These are phyloP conservation scores for Haplosporangium gracile DNA, from an alignment of 192 early-diverging fungal species.

Conservation along the genomic window DNA sequence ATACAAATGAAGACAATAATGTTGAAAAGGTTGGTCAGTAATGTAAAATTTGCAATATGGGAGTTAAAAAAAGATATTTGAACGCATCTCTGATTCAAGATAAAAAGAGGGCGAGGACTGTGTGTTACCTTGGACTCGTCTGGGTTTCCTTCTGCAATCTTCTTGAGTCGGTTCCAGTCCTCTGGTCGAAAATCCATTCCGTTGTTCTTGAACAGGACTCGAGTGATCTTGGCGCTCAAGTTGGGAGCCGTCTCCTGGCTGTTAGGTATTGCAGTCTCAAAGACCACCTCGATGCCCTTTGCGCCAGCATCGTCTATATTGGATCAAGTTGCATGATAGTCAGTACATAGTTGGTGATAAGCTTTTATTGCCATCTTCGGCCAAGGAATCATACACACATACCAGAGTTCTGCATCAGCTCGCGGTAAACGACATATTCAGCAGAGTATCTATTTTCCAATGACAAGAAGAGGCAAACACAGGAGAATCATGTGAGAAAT, in stretches of 20 bases:
- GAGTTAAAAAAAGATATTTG: too few relatives aligned
- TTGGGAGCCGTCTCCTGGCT: conserved; percentile 50
- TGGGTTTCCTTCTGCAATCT: conserved; percentile 95
- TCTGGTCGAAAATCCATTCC: conserved; percentile 83
- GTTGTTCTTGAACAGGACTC: conserved; percentile 84
- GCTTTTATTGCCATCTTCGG: not conserved
- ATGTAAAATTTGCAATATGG: not conserved
- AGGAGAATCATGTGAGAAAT: not conserved
- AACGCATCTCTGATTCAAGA: not conserved
- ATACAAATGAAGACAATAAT: not conserved
- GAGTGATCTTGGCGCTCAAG: conserved; percentile 59
- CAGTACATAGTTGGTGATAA: not conserved
- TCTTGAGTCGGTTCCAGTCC: conserved; percentile 85
- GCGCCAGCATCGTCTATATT: conserved; percentile 80
- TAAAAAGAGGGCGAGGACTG: not conserved
- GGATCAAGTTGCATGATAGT: conserved; percentile 17
- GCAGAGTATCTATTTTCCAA: conserved; percentile 74
- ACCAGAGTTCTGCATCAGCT: conserved; percentile 80
- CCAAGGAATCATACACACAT: not conserved
- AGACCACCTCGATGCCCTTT: conserved; percentile 68
- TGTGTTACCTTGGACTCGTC: conserved; percentile 68
- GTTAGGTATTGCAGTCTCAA: conserved; percentile 63
- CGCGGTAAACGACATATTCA: conserved; percentile 88
- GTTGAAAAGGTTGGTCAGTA: not conserved
- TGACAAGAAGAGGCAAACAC: not conserved